These are phyloP conservation scores for Paraphoma chrysanthemicola DNA, from an alignment of 2,329 filamentous ascomycete species.

Conservation along the genomic window DNA sequence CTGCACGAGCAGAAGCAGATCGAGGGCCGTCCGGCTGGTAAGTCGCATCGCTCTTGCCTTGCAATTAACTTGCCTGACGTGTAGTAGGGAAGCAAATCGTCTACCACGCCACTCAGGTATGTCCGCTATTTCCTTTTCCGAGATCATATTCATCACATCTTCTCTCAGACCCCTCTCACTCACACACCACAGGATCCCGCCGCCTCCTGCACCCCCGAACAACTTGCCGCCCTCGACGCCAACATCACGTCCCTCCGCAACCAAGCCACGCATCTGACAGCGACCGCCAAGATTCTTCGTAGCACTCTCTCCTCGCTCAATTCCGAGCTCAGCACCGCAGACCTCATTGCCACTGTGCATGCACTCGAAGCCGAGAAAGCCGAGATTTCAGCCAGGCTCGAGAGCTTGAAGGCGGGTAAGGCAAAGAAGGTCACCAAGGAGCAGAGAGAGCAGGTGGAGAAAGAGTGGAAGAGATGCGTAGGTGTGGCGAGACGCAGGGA, in stretches of 20 bases:
- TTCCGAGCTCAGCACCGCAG: conserved; percentile 58
- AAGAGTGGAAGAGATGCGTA: conserved; percentile 54
- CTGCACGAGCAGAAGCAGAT: conserved; percentile 67
- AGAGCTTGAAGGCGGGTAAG: conserved; percentile 49
- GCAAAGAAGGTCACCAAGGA: conserved; percentile 56
- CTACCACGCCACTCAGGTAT: conserved; percentile 62
- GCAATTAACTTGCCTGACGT: conserved; percentile 3
- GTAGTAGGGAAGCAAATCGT: conserved; percentile 65
- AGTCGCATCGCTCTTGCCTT: conserved; percentile 6
- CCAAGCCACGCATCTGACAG: conserved; percentile 53
- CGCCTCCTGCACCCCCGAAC: conserved; percentile 56
- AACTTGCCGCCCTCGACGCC: conserved; percentile 58
- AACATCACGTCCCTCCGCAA: conserved; percentile 56
- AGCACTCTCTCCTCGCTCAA: conserved; percentile 54
- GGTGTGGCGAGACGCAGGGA: conserved; percentile 50
- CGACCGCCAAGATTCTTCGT: conserved; percentile 59
- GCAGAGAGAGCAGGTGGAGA: conserved; percentile 56
- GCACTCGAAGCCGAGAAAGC: conserved; percentile 55
- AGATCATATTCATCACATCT: no score
- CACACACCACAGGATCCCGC: conserved; percentile 52
- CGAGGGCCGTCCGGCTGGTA: conserved; percentile 63
- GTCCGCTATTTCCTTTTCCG: not conserved
- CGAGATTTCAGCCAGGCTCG: conserved; percentile 51
- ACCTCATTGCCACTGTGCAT: conserved; percentile 55
- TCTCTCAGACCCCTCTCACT: not conserved